These are phyloP conservation scores for Epichloe coenophiala DNA, from an alignment of 2,329 filamentous ascomycete species.

Conservation along the genomic window DNA sequence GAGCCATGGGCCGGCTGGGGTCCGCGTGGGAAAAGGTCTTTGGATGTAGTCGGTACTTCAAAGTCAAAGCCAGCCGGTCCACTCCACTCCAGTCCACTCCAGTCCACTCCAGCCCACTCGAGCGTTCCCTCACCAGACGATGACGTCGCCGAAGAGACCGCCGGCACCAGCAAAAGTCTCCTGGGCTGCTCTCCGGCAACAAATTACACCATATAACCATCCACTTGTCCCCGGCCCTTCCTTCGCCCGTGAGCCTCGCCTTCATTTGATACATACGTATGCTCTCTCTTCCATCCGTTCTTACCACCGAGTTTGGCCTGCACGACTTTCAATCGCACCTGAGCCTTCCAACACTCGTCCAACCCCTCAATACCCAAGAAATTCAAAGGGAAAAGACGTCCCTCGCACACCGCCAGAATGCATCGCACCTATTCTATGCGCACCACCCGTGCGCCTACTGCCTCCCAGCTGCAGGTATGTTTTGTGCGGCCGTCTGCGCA, in stretches of 20 bases:
- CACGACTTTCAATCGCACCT: slow-evolving; percentile 1
- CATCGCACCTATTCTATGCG: slow-evolving; percentile 99
- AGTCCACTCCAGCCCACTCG: background rate
- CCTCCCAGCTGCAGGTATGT: slow-evolving; percentile 53
- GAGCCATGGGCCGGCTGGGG: too few relatives aligned
- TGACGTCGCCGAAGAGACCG: slow-evolving; percentile 10
- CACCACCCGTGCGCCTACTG: slow-evolving; percentile 89
- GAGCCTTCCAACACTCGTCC: background rate
- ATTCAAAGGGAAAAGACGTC: slow-evolving; percentile 7
- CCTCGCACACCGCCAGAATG: slow-evolving; percentile 42
- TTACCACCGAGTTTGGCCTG: background rate
- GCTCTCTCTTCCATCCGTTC: background rate
- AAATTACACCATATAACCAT: slow-evolving; percentile 8
- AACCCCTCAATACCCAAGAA: background rate
- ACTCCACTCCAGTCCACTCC: background rate
- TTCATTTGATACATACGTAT: background rate
- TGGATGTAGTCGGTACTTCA: too few relatives aligned
- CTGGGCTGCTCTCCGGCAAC: slow-evolving; percentile 1
- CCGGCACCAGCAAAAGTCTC: background rate
- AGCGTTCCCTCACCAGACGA: slow-evolving; percentile 1
- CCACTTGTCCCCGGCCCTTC: slow-evolving; percentile 2
- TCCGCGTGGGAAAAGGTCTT: too few relatives aligned
- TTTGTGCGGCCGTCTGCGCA: background rate
- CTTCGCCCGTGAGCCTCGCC: background rate
- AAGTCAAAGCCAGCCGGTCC: background rate